These are phyloP conservation scores for Calonectria naviculata DNA, from an alignment of 2,329 filamentous ascomycete species.

Conservation along the genomic window DNA sequence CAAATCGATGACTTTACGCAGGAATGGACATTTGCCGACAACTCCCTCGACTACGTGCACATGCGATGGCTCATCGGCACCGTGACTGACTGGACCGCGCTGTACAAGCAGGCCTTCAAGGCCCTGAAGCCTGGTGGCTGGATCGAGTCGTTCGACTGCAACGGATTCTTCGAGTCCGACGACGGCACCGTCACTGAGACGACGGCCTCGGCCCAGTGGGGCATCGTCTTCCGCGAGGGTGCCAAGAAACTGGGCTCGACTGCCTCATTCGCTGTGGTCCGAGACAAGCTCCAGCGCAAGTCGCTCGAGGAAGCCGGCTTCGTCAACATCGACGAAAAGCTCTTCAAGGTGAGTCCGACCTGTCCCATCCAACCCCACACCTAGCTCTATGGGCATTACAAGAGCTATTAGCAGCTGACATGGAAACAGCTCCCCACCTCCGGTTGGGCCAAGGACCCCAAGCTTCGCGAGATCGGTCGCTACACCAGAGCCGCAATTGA, in stretches of 20 bases:
- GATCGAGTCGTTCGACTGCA: constrained; percentile 52
- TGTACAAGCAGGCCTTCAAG: constrained; percentile 61
- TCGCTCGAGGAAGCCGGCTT: constrained; percentile 45
- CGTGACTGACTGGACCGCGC: constrained; percentile 64
- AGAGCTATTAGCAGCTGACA: neutral
- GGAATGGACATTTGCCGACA: constrained; percentile 59
- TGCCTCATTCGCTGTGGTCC: constrained; percentile 43
- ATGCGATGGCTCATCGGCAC: constrained; percentile 67
- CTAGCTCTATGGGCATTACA: too few species aligned
- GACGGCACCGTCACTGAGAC: constrained; percentile 33
- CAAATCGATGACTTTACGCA: constrained; percentile 69
- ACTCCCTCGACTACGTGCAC: constrained; percentile 71
- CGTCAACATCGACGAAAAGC: constrained; percentile 34
- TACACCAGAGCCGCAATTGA: constrained; percentile 45
- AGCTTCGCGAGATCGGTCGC: constrained; percentile 49
- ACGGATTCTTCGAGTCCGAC: constrained; percentile 33
- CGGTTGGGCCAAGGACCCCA: constrained; percentile 51
- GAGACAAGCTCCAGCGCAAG: constrained; percentile 43
- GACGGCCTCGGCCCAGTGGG: constrained; percentile 47
- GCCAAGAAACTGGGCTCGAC: constrained; percentile 43
- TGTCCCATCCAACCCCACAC: too few species aligned
- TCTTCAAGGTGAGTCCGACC: constrained; percentile 40
- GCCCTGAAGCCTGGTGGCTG: constrained; percentile 59
- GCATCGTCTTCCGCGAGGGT: constrained; percentile 46
- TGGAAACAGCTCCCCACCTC: constrained; percentile 48